Percentiles rank a stretch among this genome's conserved stretches.
These are phyloP conservation scores for Fusarium continuum DNA, from an alignment of 2,329 filamentous ascomycete species.

Conservation along the genomic window DNA sequence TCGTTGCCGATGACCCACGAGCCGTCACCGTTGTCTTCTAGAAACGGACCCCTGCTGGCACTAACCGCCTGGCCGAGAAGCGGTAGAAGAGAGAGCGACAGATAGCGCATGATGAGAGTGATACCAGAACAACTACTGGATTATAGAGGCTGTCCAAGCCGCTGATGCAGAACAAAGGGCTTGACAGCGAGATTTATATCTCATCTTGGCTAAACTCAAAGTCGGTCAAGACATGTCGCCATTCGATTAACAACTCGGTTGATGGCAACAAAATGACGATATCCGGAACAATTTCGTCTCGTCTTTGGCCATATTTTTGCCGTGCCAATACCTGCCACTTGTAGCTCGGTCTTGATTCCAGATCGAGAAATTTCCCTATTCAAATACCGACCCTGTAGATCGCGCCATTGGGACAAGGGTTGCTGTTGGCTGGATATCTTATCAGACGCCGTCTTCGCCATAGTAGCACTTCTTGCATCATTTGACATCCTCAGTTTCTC, in stretches of 20 bases:
- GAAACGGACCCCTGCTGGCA: slow-evolving; percentile 4
- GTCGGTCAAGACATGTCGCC: neutral
- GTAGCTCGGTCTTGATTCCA: neutral
- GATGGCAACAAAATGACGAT: neutral
- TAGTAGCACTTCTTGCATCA: neutral
- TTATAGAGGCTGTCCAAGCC: neutral
- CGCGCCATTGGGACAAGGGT: neutral
- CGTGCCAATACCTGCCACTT: neutral
- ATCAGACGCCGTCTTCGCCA: neutral
- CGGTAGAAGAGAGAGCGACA: neutral
- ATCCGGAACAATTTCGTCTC: neutral
- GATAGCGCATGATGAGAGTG: neutral
- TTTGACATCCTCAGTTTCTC: neutral
- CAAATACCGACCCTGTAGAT: neutral
- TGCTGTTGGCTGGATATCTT: neutral
- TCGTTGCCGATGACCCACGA: slow-evolving; percentile 24
- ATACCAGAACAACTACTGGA: neutral
- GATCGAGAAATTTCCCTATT: neutral
- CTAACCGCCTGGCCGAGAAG: neutral
- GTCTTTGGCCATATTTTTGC: neutral
- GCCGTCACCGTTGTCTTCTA: slow-evolving; percentile 2
- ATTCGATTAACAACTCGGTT: neutral
- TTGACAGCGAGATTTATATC: neutral
- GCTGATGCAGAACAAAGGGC: neutral
- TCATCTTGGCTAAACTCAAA: neutral